Evolutionary conservation across 2,329 filamentous ascomycete genomes (phyloP), one percentile per base, ranked within the genome.

Genomic region (Huntiella decipiens): DNA sequence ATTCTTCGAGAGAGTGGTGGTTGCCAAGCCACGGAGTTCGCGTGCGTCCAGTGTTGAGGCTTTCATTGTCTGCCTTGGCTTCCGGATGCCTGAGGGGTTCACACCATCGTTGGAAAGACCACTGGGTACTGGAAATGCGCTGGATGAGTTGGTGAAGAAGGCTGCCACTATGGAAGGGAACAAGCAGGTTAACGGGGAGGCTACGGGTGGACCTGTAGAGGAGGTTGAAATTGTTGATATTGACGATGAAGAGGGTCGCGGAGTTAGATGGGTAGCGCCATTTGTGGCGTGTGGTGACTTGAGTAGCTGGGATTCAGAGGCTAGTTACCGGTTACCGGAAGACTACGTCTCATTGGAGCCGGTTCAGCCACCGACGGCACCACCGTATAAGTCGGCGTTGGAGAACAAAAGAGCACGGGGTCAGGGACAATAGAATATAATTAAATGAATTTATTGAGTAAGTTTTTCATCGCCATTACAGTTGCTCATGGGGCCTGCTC

Each of bases 231-330:
- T 56, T 41, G 59, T 60, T 17, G 50, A 53, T 10, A 45, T 40
- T n/a, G 48, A 46, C 38, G 59, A 52, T 51, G 60, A 56, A 38
- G 55, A 52, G 16, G 31, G 8, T 52, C 51, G 32, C 56, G 55
- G 54, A 43, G 53, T 50, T 61, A 67, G 80, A 43, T 96, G 88
- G 86, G 88, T 96, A 54, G 86, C 87, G 3, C 86, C 88, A 0
- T 98, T 98, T 58, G 73, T 98, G 55, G 87, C 91, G n/a, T 98
- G 91, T 59, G 91, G 91, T 39, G 91, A 98, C 62, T 69, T 98
- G 45, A 92, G 86, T 17, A 79, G 84, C 8, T 98, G 87, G 64
- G 91, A 98, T 64, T 86, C 88, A 1, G 91, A 98, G 66, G 88
- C 91, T 3, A 91, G 87, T 4, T 95, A 96, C 61, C 74, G 82